phyloP scores from a whole-genome alignment of 352 stramenopile species.

The Pythium rishiriense region DNA sequence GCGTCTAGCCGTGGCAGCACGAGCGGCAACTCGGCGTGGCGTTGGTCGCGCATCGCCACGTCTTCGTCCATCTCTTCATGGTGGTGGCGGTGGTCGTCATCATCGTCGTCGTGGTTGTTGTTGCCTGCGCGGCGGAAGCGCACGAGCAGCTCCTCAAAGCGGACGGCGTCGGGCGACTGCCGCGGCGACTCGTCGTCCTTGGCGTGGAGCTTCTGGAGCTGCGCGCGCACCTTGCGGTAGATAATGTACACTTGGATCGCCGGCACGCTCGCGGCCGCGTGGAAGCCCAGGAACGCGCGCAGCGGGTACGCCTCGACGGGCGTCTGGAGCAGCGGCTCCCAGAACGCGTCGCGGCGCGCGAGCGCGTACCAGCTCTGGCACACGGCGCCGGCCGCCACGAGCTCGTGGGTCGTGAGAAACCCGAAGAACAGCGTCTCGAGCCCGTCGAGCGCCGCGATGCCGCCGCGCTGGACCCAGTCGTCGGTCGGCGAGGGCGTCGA shows the following conservation, averaged over 20 bases:
- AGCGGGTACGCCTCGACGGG: conserved; percentile 64
- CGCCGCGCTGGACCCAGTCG: conserved; percentile 21
- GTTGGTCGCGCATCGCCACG: not conserved
- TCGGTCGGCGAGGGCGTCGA: conserved; percentile 29
- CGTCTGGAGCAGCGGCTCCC: conserved; percentile 66
- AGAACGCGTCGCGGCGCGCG: conserved; percentile 58
- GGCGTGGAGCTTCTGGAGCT: conserved; percentile 16
- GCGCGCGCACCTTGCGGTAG: conserved; percentile 45
- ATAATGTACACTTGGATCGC: conserved; percentile 79
- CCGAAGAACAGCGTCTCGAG: conserved; percentile 65
- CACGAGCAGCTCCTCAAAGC: conserved; percentile 11
- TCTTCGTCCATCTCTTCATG: not conserved
- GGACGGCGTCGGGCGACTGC: conserved; percentile 10
- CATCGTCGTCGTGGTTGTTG: conserved; percentile 6
- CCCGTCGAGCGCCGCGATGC: conserved; percentile 53
- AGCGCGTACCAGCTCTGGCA: conserved; percentile 60
- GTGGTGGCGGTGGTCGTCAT: conserved; percentile 2
- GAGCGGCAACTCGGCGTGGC: not conserved
- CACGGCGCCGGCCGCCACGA: conserved; percentile 47
- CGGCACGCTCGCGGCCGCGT: conserved; percentile 33
- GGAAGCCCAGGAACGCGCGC: conserved; percentile 50
- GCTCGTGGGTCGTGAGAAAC: conserved; percentile 50
- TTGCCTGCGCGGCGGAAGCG: not conserved
- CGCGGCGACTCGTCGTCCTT: conserved; percentile 24
- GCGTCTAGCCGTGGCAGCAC: not conserved